Percentiles rank a stretch among this genome's conserved stretches.
phyloP scores from a whole-genome alignment of 805 yeast species.

The Ogataea siamensis region DNA sequence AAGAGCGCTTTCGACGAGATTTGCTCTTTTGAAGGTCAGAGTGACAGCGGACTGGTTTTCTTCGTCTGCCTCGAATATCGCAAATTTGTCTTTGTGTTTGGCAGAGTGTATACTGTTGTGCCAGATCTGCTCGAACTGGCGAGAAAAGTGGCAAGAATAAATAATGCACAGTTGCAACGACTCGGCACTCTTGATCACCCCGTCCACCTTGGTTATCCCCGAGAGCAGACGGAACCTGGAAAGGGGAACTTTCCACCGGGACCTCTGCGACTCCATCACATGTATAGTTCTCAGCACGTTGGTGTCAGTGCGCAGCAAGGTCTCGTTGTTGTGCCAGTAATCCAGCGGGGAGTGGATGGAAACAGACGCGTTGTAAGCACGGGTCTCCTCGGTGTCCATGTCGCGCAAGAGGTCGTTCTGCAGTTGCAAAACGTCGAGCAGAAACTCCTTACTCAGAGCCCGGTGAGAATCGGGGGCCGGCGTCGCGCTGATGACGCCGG shows the following conservation, averaged over 20 bases:
- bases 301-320: conserved; percentile 31
- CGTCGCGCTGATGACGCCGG: conserved; percentile 5
- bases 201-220: conserved; percentile 42
- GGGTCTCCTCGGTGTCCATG: conserved; percentile 27
- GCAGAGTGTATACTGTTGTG: conserved; percentile 31
- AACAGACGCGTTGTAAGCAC: conserved; percentile 10
- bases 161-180: conserved; percentile 38
- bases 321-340: conserved; percentile 40
- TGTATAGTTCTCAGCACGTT: conserved; percentile 41
- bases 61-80: conserved; percentile 6
- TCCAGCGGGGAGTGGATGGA: conserved; percentile 41
- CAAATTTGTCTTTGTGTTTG: conserved; percentile 5
- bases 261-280: conserved; percentile 22
- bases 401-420: conserved; percentile 28
- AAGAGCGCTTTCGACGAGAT: conserved; percentile 22
- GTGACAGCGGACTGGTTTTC: conserved; percentile 19
- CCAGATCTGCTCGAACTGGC: conserved; percentile 29
- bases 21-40: conserved; percentile 11
- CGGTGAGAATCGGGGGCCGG: conserved; percentile 13
- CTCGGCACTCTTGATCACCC: conserved; percentile 41
- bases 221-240: conserved; percentile 34
- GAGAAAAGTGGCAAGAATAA: conserved; percentile 19
- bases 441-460: conserved; percentile 37
- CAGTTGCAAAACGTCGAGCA: conserved; percentile 34
- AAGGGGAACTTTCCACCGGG: conserved; percentile 27